A percentile compares a stretch with the other conserved stretches of the same genome.
Conservation (phyloP, 805 yeast species). For the Starmera quercuum region DNA sequence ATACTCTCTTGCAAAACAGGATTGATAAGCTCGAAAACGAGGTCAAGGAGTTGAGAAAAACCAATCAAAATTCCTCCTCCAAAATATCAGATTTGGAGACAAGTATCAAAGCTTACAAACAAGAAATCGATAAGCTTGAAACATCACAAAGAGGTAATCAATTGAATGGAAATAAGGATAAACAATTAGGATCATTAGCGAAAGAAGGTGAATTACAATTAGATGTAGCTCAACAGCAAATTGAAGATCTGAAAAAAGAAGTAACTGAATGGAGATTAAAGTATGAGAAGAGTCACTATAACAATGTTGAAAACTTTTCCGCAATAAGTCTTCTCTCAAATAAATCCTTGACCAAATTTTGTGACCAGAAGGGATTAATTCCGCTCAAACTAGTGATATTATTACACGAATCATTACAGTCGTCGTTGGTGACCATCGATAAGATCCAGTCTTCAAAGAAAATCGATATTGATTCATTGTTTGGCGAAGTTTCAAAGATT, state of each 20-base stretch:
- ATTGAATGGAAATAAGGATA: background rate
- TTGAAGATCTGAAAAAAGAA: constrained; percentile 28
- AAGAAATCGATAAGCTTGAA: constrained; percentile 3
- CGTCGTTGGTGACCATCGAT: constrained; percentile 29
- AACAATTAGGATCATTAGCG: no score
- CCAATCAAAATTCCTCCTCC: constrained; percentile 12
- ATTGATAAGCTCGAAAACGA: constrained; percentile 19
- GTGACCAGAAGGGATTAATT: constrained; percentile 35
- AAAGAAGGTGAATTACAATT: background rate
- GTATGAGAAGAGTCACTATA: constrained; percentile 38
- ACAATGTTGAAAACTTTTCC: constrained; percentile 20
- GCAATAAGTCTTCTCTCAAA: constrained; percentile 14
- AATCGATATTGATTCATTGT: constrained; percentile 32
- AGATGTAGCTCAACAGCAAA: constrained; percentile 8
- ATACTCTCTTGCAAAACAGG: constrained; percentile 17
- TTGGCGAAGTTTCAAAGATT: constrained; percentile 43
- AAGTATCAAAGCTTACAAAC: background rate
- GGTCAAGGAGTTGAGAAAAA: constrained; percentile 10
- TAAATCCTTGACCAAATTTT: constrained; percentile 22
- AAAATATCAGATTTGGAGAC: constrained; percentile 14
- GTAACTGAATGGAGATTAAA: constrained; percentile 42
- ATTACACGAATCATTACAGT: constrained; percentile 42
- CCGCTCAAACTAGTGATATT: constrained; percentile 35
- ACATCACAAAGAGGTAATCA: constrained; percentile 4
- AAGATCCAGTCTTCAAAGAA: constrained; percentile 10